Evolutionary conservation across 2,329 filamentous ascomycete genomes (phyloP).

Genomic region (Helotiales sp.): DNA sequence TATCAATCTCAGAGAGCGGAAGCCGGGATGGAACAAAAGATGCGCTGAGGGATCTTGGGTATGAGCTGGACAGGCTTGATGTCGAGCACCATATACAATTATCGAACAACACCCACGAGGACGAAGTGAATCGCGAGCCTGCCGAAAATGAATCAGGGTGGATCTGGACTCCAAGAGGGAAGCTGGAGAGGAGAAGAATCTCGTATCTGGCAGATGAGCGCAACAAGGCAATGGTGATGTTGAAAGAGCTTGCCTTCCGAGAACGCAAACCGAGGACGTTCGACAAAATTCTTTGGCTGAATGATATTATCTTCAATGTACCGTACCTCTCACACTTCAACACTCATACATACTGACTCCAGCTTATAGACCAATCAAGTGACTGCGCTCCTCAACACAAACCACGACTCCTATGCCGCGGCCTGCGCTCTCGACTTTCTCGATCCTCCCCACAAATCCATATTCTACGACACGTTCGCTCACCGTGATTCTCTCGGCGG

Average conservation of each 20-base stretch:
- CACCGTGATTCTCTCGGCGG: conserved; percentile 46
- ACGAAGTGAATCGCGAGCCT: conserved; percentile 11
- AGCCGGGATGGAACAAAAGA: conserved; percentile 70
- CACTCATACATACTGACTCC: not conserved
- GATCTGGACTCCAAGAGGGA: conserved; percentile 55
- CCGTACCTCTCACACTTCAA: conserved; percentile 16
- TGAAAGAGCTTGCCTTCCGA: not conserved
- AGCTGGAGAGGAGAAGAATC: conserved; percentile 51
- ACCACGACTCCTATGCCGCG: conserved; percentile 56
- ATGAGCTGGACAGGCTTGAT: conserved; percentile 50
- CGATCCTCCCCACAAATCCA: conserved; percentile 41
- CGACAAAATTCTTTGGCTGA: conserved; percentile 60
- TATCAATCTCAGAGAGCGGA: conserved; percentile 68
- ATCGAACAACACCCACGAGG: conserved; percentile 10
- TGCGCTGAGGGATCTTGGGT: conserved; percentile 56
- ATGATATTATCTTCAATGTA: conserved; percentile 62
- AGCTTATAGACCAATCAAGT: conserved; percentile 51
- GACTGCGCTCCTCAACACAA: conserved; percentile 54
- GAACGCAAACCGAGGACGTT: conserved; percentile 29
- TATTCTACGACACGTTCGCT: conserved; percentile 64
- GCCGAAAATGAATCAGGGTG: conserved; percentile 48
- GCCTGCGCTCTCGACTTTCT: conserved; percentile 63
- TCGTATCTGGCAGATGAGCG: conserved; percentile 65
- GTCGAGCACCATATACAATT: conserved; percentile 37
- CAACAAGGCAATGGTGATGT: conserved; percentile 54